Base-by-base conservation (phyloP, 257 asterid species). In the Thymus mandschuricus region DNA sequence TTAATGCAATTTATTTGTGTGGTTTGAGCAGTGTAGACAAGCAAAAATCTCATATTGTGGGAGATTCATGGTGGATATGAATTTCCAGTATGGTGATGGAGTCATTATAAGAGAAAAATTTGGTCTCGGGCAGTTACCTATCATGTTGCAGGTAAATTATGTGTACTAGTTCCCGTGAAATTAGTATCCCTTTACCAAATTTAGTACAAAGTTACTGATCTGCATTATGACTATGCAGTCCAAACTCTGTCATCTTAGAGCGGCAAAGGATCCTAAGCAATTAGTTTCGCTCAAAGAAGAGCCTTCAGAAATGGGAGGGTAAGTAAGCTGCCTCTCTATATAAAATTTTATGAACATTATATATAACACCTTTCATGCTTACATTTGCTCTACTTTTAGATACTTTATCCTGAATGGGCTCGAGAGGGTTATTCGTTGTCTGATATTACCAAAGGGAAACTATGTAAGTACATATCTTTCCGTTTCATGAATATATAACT, bases 291-390 rank as follows among this genome's bases (percentile, higher is more conserved):
- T 6, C 80, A 88, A 87, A 78, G 99, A 95, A 84, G 99, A 91
- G 81, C 87, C 93, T 75, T 88, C 97, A 48, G 99, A 95, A 89
- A 92, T 92, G 98, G 99, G 99, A 78, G 99, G 97, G 99, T 94
- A 59, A 85, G 96, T 85, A 28, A 50, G 67, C 63, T 69, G 71
- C 61, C 58, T 66, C 29, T 67, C 33, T 63, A 29, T 30, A 68
- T 56, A 28, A 51, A 10, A 56, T 29, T 52, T 31, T 44, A 13
- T 72, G 68, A 1, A 54, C 40, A 28, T 50, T 54, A 29, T 68
- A 31, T 27, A 6, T 27, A 9, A 50, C 46, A 56, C 27, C 21
- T 29, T 43, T 31, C 28, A 31, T 75, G 57, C 64, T 55, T 62
- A 49, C 31, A 28, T 69, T 55, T 56, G 50, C 54, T n/a, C 76